Percentiles rank a stretch among this genome's conserved stretches.
phyloP scores from a whole-genome alignment of 2,329 filamentous ascomycete genomes.

The Diaporthe citriasiana region DNA sequence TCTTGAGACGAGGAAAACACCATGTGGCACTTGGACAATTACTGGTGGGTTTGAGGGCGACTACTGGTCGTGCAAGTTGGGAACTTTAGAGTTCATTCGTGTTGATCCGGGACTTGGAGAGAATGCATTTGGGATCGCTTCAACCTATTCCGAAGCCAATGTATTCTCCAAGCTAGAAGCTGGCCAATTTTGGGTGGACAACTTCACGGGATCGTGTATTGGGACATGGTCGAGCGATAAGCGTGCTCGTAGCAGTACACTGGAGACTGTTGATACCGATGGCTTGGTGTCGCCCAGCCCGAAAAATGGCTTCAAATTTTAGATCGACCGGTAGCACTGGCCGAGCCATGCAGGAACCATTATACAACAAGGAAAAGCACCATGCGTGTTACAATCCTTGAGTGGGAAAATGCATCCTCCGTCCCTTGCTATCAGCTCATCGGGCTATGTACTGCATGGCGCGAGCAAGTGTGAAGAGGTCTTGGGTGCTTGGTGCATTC shows the following conservation, averaged over 20 bases:
- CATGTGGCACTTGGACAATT: not conserved
- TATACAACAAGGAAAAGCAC: not conserved
- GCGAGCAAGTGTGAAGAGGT: no score
- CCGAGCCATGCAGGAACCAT: no score
- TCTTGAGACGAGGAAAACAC: conserved; percentile 10
- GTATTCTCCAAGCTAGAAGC: not conserved
- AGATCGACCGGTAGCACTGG: not conserved
- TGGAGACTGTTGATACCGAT: not conserved
- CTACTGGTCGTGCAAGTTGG: not conserved
- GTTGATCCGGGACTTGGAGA: not conserved
- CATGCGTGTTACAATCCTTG: no score
- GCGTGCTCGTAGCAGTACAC: not conserved
- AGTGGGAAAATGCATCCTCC: no score
- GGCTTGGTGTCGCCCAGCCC: conserved; percentile 1
- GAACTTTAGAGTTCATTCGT: not conserved
- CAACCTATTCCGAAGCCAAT: not conserved
- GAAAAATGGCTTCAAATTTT: not conserved
- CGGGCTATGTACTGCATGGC: no score
- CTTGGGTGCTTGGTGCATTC: not conserved
- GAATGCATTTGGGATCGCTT: not conserved
- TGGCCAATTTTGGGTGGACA: conserved; percentile 12
- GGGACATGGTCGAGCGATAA: not conserved
- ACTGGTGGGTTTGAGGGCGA: not conserved
- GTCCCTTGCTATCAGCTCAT: no score
- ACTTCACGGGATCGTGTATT: not conserved